Conservation (phyloP, 1,139 yeast genomes). For the Blastobotrys malaysiensis region DNA sequence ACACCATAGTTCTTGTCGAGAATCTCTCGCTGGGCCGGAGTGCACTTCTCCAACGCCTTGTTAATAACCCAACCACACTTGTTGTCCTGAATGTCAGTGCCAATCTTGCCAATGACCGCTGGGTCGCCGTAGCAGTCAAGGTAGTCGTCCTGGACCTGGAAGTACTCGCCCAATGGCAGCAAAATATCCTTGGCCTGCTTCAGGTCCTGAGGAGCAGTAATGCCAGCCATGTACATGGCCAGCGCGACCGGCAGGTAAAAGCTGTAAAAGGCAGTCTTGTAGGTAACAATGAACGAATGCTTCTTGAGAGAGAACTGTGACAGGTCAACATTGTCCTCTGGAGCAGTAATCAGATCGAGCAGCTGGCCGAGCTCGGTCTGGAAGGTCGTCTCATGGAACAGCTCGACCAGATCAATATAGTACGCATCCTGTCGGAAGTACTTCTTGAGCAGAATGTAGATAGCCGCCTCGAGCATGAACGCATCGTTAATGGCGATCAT, state of each 20-base stretch:
- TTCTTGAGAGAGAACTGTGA: constrained; percentile 79
- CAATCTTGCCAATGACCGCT: constrained; percentile 95
- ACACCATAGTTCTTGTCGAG: constrained; percentile 88
- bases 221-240: constrained; percentile 91
- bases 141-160: constrained; percentile 98
- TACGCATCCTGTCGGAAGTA: constrained; percentile 77
- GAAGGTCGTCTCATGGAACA: constrained; percentile 82
- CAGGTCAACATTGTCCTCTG: constrained; percentile 89
- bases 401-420: constrained; percentile 85
- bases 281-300: constrained; percentile 92
- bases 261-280: constrained; percentile 96
- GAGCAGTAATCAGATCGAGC: constrained; percentile 92
- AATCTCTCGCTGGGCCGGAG: constrained; percentile 72
- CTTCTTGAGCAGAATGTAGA: constrained; percentile 81
- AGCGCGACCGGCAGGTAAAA: constrained; percentile 96
- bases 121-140: constrained; percentile 98
- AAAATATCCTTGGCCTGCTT: constrained; percentile 84
- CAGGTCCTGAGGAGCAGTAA: constrained; percentile 63
- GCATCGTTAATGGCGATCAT: constrained; percentile 96
- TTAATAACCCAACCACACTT: constrained; percentile 98
- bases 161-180: constrained; percentile 95
- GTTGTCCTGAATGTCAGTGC: constrained; percentile 97
- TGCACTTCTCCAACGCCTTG: constrained; percentile 77
- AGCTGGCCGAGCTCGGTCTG: constrained; percentile 97
- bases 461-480: constrained; percentile 94